Evolutionary conservation across 495 filamentous ascomycete species (phyloP), one percentile per base, ranked within the genome.

Genomic region (Poronia punctata): DNA sequence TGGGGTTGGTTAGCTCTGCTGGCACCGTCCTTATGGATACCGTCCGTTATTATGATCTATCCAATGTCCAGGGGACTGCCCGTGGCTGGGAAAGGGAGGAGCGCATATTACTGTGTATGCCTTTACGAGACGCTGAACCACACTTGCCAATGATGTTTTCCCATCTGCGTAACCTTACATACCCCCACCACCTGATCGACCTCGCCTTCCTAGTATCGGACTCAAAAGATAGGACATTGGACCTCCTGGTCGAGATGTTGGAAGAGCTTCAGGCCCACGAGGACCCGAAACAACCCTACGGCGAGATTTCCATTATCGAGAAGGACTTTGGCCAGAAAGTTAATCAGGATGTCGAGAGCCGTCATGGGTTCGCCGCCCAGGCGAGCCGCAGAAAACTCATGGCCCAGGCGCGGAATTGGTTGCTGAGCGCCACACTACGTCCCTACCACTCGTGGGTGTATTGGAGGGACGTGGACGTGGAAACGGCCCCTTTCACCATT

Each of bases 261-360:
- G 74, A 80, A 35, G 82, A 83, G 21, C 67, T 96, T n/a, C 93
- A 97, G 59, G 80, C 76, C 21, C 75, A 87, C 38, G 61, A 74
- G 19, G 84, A 95, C 49, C 78, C 81, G 7, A 79, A 75, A 38
- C 76, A 84, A 63, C 76, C 80, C n/a, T 99, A 84, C 59, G 93
- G 93, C 28, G 93, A 99, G 66, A 90, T 99, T 40, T 93, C 86
- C 0, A 88, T 99, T 40, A 88, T 99, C 44, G 86, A 97, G 67
- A 99, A 99, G 64, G 92, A 99, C 60, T 99, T 99, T 61, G 93
- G 93, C 2, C 93, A 99, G 58, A 88, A 89, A 57, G 92, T 99
- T 40, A 86, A 92, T 45, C 93, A 99, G 63, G 92, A 97, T 61
- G 88, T 97, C 18, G 93, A 97, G 67, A 94, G 87, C 60, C 80